Evolutionary conservation across 805 yeast genomes (phyloP).

Genomic region (Cephaloascus albidus): DNA sequence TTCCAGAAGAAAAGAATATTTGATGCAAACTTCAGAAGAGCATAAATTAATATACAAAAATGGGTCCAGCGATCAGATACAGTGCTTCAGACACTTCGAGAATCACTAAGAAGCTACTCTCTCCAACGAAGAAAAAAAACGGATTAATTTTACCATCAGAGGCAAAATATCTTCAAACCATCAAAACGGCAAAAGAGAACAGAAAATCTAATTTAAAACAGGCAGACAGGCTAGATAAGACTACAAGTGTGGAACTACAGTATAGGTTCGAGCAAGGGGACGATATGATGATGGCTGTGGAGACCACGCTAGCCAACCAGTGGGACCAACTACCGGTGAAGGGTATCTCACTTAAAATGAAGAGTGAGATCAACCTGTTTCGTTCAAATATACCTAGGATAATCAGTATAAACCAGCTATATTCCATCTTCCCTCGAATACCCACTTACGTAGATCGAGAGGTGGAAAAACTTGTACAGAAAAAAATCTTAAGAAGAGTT

Average conservation of each 20-base stretch:
- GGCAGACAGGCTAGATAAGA: constrained; percentile 6
- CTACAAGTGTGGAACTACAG: constrained; percentile 26
- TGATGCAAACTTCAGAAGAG: no score
- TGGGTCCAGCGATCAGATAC: constrained; percentile 11
- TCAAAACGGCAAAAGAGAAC: not conserved
- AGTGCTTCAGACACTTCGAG: constrained; percentile 31
- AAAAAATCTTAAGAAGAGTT: constrained; percentile 27
- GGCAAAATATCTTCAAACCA: not conserved
- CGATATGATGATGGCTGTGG: constrained; percentile 20
- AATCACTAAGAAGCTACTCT: constrained; percentile 10
- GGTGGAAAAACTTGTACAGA: constrained; percentile 24
- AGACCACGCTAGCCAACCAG: constrained; percentile 21
- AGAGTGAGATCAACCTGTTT: constrained; percentile 26
- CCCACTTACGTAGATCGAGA: constrained; percentile 44
- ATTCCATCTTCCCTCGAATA: constrained; percentile 32
- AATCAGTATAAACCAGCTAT: constrained; percentile 36
- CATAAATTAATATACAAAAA: no score
- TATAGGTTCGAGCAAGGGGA: constrained; percentile 21
- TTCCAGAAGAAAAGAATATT: no score
- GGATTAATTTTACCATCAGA: not conserved
- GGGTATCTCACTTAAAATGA: constrained; percentile 21
- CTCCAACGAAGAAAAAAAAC: not conserved
- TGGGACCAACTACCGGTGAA: constrained; percentile 17
- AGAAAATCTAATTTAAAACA: not conserved
- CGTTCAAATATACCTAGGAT: constrained; percentile 28